Conservation (phyloP, 768 basidiomycete genomes). For the Phanerochaete carnosa region DNA sequence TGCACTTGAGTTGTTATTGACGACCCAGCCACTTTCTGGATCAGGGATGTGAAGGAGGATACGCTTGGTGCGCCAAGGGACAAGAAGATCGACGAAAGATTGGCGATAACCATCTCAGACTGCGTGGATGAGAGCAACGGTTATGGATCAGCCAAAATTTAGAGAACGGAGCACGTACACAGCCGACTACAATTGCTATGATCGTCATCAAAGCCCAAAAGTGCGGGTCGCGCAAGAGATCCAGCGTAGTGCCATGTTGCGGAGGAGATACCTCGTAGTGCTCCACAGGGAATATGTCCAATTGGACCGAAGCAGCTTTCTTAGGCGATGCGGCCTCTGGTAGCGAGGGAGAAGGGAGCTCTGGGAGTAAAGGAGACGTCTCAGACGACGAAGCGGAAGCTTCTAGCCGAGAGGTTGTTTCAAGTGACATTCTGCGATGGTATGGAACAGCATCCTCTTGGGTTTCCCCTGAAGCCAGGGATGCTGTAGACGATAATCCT, state of each 20-base stretch:
- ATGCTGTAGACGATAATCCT: constrained; percentile 17
- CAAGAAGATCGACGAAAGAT: constrained; percentile 72
- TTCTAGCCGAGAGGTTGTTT: neutral
- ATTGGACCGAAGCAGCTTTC: constrained; percentile 18
- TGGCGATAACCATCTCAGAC: constrained; percentile 83
- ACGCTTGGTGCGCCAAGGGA: constrained; percentile 39
- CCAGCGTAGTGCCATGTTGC: constrained; percentile 31
- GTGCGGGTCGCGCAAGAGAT: constrained; percentile 49
- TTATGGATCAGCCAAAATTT: neutral
- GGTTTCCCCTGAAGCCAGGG: neutral
- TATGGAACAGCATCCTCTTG: neutral
- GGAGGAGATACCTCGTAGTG: constrained; percentile 8
- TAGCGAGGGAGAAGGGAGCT: constrained; percentile 2
- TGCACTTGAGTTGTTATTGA: constrained; percentile 60
- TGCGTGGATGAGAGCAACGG: constrained; percentile 21
- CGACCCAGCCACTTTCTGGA: constrained; percentile 4
- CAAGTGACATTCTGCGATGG: neutral
- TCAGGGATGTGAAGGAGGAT: constrained; percentile 27
- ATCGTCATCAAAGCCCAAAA: constrained; percentile 65
- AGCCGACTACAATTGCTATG: constrained; percentile 56
- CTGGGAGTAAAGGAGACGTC: neutral
- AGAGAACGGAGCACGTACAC: constrained; percentile 44
- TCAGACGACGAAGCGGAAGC: neutral
- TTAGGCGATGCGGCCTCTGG: constrained; percentile 3
- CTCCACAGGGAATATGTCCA: neutral